A percentile compares a stretch with the other conserved stretches of the same genome.
These are phyloP conservation scores for Fusarium chlamydosporum DNA, from an alignment of 2,329 filamentous ascomycete genomes.

Conservation along the genomic window DNA sequence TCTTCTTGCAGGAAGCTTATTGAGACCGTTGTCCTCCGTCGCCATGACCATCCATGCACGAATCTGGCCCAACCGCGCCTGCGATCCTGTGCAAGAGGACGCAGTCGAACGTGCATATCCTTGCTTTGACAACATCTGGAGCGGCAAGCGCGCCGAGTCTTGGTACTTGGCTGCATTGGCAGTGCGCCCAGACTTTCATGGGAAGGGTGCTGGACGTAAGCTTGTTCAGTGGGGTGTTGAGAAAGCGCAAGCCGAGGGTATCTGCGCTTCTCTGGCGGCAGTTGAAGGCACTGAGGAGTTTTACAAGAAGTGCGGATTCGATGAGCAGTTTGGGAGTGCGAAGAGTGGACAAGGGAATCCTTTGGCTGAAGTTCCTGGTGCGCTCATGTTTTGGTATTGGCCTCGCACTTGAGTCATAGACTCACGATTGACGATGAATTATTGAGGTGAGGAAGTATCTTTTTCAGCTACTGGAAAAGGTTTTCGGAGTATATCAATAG, in stretches of 20 bases:
- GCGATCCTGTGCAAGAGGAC: constrained; percentile 31
- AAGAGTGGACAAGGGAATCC: constrained; percentile 36
- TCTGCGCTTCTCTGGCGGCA: constrained; percentile 58
- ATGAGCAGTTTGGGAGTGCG: constrained; percentile 34
- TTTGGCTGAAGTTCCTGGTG: constrained; percentile 20
- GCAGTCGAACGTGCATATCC: constrained; percentile 38
- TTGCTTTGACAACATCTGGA: constrained; percentile 39
- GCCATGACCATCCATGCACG: constrained; percentile 32
- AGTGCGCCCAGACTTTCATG: constrained; percentile 58
- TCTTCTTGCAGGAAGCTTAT: constrained; percentile 28
- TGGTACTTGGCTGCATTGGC: constrained; percentile 58
- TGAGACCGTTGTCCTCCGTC: constrained; percentile 35
- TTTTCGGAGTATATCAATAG: too few species aligned
- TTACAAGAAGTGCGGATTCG: constrained; percentile 48
- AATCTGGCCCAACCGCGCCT: constrained; percentile 29
- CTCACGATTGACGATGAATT: too few species aligned
- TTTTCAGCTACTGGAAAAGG: too few species aligned
- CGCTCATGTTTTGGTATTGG: constrained; percentile 44
- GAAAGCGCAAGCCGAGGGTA: constrained; percentile 53
- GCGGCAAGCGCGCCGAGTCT: constrained; percentile 38
- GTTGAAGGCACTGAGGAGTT: constrained; percentile 58
- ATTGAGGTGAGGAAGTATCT: too few species aligned
- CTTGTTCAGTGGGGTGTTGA: constrained; percentile 61
- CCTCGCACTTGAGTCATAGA: background rate
- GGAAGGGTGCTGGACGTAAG: constrained; percentile 54